Conservation (phyloP, 257 asterid species). For the Solanum paucissectum region DNA sequence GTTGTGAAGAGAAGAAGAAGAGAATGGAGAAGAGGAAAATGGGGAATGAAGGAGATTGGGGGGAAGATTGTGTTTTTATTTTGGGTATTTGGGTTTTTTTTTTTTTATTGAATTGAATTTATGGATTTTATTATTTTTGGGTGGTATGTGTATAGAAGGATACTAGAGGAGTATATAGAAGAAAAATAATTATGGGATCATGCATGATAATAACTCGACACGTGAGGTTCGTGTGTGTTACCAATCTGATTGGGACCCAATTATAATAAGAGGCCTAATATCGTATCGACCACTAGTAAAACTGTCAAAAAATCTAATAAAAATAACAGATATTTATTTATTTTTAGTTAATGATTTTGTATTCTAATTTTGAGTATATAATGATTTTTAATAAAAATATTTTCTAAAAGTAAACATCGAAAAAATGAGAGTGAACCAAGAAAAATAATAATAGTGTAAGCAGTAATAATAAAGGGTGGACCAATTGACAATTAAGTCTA, state of each 20-base stretch:
- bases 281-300: neutral
- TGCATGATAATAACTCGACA: constrained; percentile 26
- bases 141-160: neutral
- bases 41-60: neutral
- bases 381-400: neutral
- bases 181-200: neutral
- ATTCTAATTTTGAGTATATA: neutral
- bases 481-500: too few species aligned
- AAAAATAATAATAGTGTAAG: too few species aligned
- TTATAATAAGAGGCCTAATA: neutral
- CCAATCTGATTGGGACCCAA: neutral
- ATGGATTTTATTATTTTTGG: neutral
- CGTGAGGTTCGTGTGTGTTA: constrained; percentile 32
- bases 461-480: neutral
- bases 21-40: neutral
- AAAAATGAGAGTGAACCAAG: neutral
- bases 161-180: neutral
- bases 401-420: neutral
- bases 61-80: constrained; percentile 14
- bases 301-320: neutral
- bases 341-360: too few species aligned
- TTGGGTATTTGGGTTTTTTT: neutral
- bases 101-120: neutral
- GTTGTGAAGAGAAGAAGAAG: neutral
- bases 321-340: neutral